These are phyloP conservation scores for Lipomyces starkeyi DNA, from an alignment of 805 yeast species.

Conservation along the genomic window DNA sequence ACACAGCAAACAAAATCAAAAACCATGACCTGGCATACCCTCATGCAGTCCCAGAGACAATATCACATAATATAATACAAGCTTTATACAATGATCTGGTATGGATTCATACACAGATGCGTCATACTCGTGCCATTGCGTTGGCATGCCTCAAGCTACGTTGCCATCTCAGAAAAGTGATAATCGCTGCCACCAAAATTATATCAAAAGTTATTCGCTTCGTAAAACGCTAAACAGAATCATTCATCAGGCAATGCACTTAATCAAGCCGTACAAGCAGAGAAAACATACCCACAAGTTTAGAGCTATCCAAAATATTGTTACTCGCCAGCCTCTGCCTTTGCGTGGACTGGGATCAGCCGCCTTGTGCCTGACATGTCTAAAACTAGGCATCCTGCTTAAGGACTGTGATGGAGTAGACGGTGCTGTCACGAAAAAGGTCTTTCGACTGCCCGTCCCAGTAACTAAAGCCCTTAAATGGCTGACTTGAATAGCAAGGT, in stretches of 20 bases:
- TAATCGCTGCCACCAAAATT: conserved; percentile 5
- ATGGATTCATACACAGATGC: neutral
- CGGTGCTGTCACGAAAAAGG: conserved; percentile 22
- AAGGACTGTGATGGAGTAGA: conserved; percentile 23
- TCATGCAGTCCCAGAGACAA: neutral
- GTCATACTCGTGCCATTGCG: neutral
- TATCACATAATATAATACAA: neutral
- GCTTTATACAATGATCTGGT: neutral
- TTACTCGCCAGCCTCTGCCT: neutral
- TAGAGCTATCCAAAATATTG: neutral
- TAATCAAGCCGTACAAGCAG: too few species aligned
- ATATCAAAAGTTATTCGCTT: conserved; percentile 16
- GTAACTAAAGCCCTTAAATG: conserved; percentile 8
- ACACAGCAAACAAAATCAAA: too few species aligned
- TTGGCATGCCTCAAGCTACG: conserved; percentile 10
- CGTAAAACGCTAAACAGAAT: conserved; percentile 3
- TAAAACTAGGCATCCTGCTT: conserved; percentile 13
- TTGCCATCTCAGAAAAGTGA: conserved; percentile 21
- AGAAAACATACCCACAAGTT: conserved; percentile 2
- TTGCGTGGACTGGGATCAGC: neutral
- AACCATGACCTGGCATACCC: neutral
- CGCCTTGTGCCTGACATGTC: neutral
- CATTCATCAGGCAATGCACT: neutral
- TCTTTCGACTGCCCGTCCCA: neutral
- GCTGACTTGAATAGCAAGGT: conserved; percentile 3